Base-by-base conservation (phyloP, 306 rosid species). In the Trifolium fragiferum region DNA sequence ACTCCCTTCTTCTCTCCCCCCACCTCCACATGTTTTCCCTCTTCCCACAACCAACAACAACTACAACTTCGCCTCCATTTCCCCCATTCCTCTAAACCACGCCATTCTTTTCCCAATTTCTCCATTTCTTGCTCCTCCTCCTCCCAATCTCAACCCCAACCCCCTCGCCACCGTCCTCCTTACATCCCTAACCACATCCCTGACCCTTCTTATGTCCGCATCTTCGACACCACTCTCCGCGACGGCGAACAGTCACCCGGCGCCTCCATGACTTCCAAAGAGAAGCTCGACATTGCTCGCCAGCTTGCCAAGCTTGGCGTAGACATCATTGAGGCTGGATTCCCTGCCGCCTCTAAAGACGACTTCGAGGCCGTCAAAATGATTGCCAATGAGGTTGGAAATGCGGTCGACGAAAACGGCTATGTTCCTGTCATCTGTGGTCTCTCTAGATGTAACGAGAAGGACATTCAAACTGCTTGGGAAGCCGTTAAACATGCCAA, bases 221-320 rank as follows among this genome's bases (percentile, higher is more conserved):
- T 94, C 68, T 90, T 92, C 50, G 96, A 94, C 85, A 94, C 99
- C 63, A 94, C 99, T 8, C 97, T 94, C 80, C 99, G 99, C 14
- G 98, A 94, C 61, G 99, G 98, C 69, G 99, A 94, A 86, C 99
- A 94, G 76, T 90, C 97, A 25, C 99, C 98, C 5, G 99, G 99
- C n/a, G 97, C 99, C 47, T 86, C 99, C 62, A 83, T 94, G 80
- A 94, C 96, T 2, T 84, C 97, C 6, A 94, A 90, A 75, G 96
- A 92, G 83, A 94, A 94, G 72, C 76, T 92, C 9, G 98, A 90
- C 85, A 89, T 94, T 12, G 99, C 99, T 5, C 79, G 93, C 10
- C 95, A 92, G 87, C 89, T 94, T 0, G 77, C 93, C 1, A 91
- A 84, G 82, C 99, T 94, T 8, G 98, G 99, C 1, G 98, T 94